Evolutionary conservation across 1,284 basidiomycete genomes (phyloP).

Genomic region (Pterulicium gracile): DNA sequence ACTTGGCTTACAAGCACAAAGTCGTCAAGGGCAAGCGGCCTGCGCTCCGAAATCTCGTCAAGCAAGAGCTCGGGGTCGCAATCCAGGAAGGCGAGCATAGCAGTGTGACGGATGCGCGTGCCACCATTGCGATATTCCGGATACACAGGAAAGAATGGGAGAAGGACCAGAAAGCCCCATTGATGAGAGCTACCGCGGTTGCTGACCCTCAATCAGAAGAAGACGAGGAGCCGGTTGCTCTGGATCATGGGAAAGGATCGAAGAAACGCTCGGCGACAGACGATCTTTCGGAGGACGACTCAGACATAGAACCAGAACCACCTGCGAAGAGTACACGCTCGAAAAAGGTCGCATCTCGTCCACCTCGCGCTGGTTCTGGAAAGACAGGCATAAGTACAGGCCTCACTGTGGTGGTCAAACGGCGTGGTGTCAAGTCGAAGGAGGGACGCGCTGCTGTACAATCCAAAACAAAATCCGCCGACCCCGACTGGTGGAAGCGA

Average conservation of each 20-base stretch:
- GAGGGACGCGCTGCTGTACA: slow-evolving; percentile 5
- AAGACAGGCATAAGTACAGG: slow-evolving; percentile 65
- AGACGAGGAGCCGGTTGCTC: no score
- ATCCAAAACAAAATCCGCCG: slow-evolving; percentile 12
- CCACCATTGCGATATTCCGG: slow-evolving; percentile 92
- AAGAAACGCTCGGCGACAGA: no score
- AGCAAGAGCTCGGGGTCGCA: slow-evolving; percentile 70
- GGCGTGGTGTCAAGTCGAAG: slow-evolving; percentile 9
- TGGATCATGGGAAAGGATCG: no score
- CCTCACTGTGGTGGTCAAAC: slow-evolving; percentile 48
- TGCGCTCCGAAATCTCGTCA: slow-evolving; percentile 73
- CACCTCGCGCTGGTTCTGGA: slow-evolving; percentile 49
- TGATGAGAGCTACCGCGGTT: background rate
- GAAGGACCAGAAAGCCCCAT: slow-evolving; percentile 21
- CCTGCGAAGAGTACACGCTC: no score
- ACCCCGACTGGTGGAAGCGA: slow-evolving; percentile 38
- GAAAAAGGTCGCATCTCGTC: slow-evolving; percentile 23
- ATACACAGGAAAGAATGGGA: slow-evolving; percentile 88
- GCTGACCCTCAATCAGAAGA: background rate
- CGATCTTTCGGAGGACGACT: no score
- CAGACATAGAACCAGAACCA: no score
- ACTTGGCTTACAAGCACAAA: slow-evolving; percentile 44
- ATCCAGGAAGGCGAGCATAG: slow-evolving; percentile 88
- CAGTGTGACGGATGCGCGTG: slow-evolving; percentile 90
- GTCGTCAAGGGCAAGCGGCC: slow-evolving; percentile 55